Evolutionary conservation across 371 early-diverging fungal genomes (phyloP).

Genomic region (Dichotomocladium elegans): DNA sequence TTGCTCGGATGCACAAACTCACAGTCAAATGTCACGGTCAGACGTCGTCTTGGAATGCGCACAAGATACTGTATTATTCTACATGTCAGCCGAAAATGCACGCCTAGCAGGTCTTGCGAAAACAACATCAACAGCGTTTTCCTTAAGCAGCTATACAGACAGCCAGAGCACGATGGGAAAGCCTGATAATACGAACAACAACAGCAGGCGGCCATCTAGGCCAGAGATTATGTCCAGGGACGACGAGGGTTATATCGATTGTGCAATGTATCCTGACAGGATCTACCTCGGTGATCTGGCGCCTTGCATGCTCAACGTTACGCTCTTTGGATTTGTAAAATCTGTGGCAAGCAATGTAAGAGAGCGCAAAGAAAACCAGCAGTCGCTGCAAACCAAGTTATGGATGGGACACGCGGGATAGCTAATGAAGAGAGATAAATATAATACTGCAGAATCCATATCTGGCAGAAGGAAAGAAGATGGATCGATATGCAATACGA

Average conservation of each 20-base stretch:
- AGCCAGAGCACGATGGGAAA: not conserved
- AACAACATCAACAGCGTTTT: not conserved
- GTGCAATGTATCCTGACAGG: slow-evolving; percentile 19
- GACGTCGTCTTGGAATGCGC: slow-evolving; percentile 28
- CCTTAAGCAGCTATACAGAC: not conserved
- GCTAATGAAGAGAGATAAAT: no score
- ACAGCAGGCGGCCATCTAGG: slow-evolving; percentile 18
- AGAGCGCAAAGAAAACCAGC: not conserved
- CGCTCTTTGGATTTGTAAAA: slow-evolving; percentile 31
- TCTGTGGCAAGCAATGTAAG: slow-evolving; percentile 39
- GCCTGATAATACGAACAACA: not conserved
- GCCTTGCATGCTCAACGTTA: slow-evolving; percentile 36
- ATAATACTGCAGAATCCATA: not conserved
- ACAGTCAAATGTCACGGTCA: slow-evolving; percentile 17
- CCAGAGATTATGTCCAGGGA: slow-evolving; percentile 11
- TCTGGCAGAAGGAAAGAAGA: not conserved
- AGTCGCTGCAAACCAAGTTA: no score
- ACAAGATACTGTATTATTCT: slow-evolving; percentile 28
- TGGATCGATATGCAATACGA: slow-evolving; percentile 35
- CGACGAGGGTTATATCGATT: slow-evolving; percentile 36
- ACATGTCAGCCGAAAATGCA: slow-evolving; percentile 42
- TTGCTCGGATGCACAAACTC: slow-evolving; percentile 6
- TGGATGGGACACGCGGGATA: no score
- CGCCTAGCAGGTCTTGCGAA: slow-evolving; percentile 20
- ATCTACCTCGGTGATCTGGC: slow-evolving; percentile 25